Base-by-base conservation (phyloP, 805 yeast genomes). In the Saturnispora silvae region DNA sequence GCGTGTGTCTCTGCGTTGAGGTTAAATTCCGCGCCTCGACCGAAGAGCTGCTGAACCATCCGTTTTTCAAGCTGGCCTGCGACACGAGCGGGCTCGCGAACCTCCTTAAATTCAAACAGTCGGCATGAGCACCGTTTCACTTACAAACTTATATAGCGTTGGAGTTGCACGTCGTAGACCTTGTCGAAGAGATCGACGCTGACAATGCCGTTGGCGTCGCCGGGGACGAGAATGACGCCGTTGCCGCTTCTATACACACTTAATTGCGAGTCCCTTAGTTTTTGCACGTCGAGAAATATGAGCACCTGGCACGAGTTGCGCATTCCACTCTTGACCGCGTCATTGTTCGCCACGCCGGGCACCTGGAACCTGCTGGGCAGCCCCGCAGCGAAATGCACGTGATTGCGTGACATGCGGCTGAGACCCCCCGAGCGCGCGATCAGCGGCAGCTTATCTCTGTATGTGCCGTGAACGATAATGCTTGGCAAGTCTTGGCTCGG, bases 1-100 rank as follows among this genome's bases (percentile, higher is more conserved):
- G 87, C 35, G 84, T 86, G 44, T 86, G 97, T 63, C 66, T 92
- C 19, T 85, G 96, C 60, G 97, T 89, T 26, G 97, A 94, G 57
- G 95, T 86, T 30, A 73, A 81, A 50, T 81, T 80, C 52, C 73
- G 99, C 49, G 97, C 97, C 1, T 72, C 80, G 14, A 84, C 97
- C 5, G 86, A 81, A 49, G 96, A 89, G 54, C 66, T 92, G 37
- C 63, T 92, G 28, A 76, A 73, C 41, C 96, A 87, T 53, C 68
- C 73, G 35, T 82, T 81, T 51, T 71, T 82, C 41, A 69, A 67
- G 40, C 68, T 68, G 60, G 75, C 81, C 8, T 79, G 86, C 39
- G 63, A 64, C 13, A 69, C 79, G 17, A 63, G 63, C 4, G 82
- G 72, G 38, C 61, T 82, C 51, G 70, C 79, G 2, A 63, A 71